Conservation (phyloP, 495 filamentous ascomycete genomes). For the Aspergillus sparsus region DNA sequence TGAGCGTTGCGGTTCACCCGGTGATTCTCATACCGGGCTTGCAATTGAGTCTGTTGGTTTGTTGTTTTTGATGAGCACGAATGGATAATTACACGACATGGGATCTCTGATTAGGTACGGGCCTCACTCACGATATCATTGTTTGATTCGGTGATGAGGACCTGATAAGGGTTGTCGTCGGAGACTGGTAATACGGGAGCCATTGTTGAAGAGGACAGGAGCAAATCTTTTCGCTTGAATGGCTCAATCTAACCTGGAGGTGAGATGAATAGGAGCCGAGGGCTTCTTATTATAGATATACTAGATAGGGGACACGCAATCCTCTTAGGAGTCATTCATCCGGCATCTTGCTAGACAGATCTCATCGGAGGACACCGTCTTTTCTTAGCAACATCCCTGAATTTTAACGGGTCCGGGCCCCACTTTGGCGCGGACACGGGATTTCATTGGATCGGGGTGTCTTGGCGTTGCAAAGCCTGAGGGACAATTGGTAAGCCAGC, state of each 20-base stretch:
- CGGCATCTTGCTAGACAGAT: too few species aligned
- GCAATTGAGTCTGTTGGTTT: slow-evolving; percentile 55
- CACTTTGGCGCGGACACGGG: too few species aligned
- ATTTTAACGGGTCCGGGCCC: too few species aligned
- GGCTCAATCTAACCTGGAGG: too few species aligned
- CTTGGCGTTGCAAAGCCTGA: too few species aligned
- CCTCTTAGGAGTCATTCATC: too few species aligned
- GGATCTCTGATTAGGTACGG: neutral
- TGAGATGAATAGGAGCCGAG: neutral
- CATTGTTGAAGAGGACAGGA: neutral
- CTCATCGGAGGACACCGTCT: too few species aligned
- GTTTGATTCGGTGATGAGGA: slow-evolving; percentile 62
- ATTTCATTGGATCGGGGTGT: too few species aligned
- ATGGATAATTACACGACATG: too few species aligned
- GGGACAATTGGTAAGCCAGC: too few species aligned
- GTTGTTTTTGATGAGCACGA: neutral
- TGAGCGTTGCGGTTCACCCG: slow-evolving; percentile 69
- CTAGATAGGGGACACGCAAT: neutral
- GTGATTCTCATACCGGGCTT: slow-evolving; percentile 67
- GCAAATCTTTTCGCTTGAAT: neutral
- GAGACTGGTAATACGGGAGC: slow-evolving; percentile 5
- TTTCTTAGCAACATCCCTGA: too few species aligned
- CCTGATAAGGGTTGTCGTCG: slow-evolving; percentile 69
- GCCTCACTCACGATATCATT: slow-evolving; percentile 51
- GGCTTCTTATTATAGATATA: neutral